Evolutionary conservation across 352 stramenopile genomes (phyloP).

Genomic region (Phytopythium sindhum): DNA sequence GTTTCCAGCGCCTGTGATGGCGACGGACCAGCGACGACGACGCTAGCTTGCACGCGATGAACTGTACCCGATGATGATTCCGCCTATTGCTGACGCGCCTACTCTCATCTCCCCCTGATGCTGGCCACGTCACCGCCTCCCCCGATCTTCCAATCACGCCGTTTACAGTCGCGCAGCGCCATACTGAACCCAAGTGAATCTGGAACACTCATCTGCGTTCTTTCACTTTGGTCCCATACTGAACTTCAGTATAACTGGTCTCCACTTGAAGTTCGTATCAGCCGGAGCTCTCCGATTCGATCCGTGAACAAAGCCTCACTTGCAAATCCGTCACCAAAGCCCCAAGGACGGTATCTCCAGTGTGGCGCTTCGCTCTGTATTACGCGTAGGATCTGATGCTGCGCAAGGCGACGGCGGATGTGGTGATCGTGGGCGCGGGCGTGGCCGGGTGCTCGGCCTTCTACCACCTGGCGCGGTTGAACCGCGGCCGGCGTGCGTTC

Average conservation of each 20-base stretch:
- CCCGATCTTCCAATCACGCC: slow-evolving; percentile 2
- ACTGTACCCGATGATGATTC: too few species aligned
- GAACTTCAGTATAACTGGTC: background rate
- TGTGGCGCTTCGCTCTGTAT: too few species aligned
- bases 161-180: background rate
- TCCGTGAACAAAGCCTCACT: background rate
- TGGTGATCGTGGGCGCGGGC: slow-evolving; percentile 68
- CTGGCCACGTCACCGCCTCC: background rate
- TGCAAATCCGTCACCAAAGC: background rate
- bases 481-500: slow-evolving; percentile 53
- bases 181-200: background rate
- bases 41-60: too few species aligned
- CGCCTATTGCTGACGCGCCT: background rate
- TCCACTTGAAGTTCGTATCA: background rate
- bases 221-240: background rate
- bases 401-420: slow-evolving; percentile 51
- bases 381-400: slow-evolving; percentile 17
- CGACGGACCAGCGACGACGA: too few species aligned
- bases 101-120: background rate
- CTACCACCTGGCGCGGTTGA: slow-evolving; percentile 70
- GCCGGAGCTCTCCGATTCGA: background rate
- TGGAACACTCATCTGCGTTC: background rate
- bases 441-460: slow-evolving; percentile 77
- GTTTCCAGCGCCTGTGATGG: too few species aligned
- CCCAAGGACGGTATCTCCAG: too few species aligned